phyloP scores from a whole-genome alignment of 768 basidiomycete genomes.

The Neoboletus subvelutipes region DNA sequence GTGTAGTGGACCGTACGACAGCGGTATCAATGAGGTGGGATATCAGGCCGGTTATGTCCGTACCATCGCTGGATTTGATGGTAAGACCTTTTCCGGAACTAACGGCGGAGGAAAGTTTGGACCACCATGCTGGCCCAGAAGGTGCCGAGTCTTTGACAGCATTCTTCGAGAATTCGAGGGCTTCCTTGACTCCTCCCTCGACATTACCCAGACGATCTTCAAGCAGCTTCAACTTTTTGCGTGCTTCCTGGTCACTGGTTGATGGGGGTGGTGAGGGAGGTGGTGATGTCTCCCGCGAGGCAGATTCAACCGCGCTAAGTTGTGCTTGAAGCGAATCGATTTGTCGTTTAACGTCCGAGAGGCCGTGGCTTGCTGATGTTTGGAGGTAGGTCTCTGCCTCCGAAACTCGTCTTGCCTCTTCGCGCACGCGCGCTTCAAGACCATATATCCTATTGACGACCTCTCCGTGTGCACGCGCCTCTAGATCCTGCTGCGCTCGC shows the following conservation, averaged over 20 bases:
- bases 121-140: conserved; percentile 65
- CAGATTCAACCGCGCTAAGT: conserved; percentile 31
- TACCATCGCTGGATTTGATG: conserved; percentile 74
- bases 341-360: conserved; percentile 55
- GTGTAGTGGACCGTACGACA: conserved; percentile 59
- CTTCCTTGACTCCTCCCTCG: conserved; percentile 68
- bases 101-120: conserved; percentile 52
- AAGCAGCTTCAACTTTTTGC: conserved; percentile 49
- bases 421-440: conserved; percentile 53
- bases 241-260: conserved; percentile 55
- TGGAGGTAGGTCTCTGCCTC: conserved; percentile 55
- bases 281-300: conserved; percentile 19
- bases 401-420: conserved; percentile 44
- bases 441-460: conserved; percentile 52
- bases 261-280: conserved; percentile 13
- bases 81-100: conserved; percentile 48
- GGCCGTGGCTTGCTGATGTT: conserved; percentile 42
- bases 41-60: conserved; percentile 70
- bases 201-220: conserved; percentile 63
- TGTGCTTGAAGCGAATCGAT: conserved; percentile 52
- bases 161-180: conserved; percentile 63
- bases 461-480: conserved; percentile 49
- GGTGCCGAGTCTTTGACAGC: conserved; percentile 38
- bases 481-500: conserved; percentile 52
- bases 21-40: conserved; percentile 74